Conservation (phyloP, 306 rosid genomes). For the Pueraria montana region DNA sequence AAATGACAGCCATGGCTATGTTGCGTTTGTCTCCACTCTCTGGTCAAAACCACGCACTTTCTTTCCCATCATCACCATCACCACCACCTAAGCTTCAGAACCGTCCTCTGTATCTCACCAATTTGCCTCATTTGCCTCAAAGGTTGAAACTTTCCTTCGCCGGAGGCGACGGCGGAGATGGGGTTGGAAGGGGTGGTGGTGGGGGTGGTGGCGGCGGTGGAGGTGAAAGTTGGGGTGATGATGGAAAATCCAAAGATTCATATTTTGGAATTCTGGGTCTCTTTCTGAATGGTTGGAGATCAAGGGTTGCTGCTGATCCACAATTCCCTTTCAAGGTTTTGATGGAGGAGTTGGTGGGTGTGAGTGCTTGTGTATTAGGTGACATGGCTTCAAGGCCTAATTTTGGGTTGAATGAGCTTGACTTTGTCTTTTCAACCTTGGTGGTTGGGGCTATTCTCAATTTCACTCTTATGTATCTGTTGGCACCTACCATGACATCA, state of each 20-base stretch:
- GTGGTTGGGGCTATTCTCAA: conserved; percentile 94
- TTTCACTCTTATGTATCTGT: conserved; percentile 90
- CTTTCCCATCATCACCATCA: conserved; percentile 56
- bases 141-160: conserved; percentile 59
- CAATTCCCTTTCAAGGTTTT: conserved; percentile 96
- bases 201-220: conserved; percentile 28
- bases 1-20: conserved; percentile 74
- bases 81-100: conserved; percentile 46
- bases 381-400: conserved; percentile 99
- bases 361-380: conserved; percentile 83
- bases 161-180: conserved; percentile 64
- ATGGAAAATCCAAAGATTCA: conserved; percentile 47
- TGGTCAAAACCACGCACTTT: conserved; percentile 39
- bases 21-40: conserved; percentile 65
- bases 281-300: conserved; percentile 88
- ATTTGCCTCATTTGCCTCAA: conserved; percentile 34
- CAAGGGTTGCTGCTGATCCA: conserved; percentile 97
- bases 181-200: conserved; percentile 61
- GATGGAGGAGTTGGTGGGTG: conserved; percentile 96
- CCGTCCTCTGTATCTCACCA: conserved; percentile 49
- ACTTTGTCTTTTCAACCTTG: conserved; percentile 94
- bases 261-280: conserved; percentile 72
- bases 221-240: conserved; percentile 46
- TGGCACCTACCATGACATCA: conserved; percentile 78
- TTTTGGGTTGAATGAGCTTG: conserved; percentile 96